Percentiles rank a stretch among this genome's conserved stretches.
Conservation (phyloP, 2,329 filamentous ascomycete genomes). For the Diaporthe australafricana region DNA sequence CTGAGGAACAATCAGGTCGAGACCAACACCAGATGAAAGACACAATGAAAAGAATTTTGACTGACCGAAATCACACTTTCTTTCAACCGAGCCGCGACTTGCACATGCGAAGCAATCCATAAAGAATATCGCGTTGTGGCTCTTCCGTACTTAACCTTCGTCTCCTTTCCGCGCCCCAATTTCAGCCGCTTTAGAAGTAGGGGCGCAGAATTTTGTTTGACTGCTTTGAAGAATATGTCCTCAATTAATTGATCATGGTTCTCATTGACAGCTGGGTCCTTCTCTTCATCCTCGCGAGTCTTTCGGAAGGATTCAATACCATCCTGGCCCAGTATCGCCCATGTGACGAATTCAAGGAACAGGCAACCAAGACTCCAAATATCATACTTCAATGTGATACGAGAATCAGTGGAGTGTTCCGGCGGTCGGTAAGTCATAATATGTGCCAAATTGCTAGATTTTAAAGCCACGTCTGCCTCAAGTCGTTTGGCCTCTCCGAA, state of each 20-base stretch:
- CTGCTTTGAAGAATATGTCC: slow-evolving; percentile 3
- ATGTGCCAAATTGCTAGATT: background rate
- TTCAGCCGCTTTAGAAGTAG: background rate
- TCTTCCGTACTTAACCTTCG: too few relatives aligned
- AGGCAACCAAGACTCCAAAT: slow-evolving; percentile 17
- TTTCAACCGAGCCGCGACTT: background rate
- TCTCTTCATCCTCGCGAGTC: accelerated
- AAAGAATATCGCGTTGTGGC: background rate
- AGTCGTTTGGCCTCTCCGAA: background rate
- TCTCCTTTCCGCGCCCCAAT: too few relatives aligned
- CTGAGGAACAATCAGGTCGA: background rate
- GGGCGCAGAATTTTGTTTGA: background rate
- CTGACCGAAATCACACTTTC: background rate
- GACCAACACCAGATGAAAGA: background rate
- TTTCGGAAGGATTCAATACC: background rate
- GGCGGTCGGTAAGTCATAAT: background rate
- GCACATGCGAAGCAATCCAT: background rate
- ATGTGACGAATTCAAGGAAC: background rate
- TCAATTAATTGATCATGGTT: background rate
- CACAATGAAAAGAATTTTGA: background rate
- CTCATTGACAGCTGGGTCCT: background rate
- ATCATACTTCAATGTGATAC: background rate
- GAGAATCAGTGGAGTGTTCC: background rate
- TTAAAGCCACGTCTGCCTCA: background rate
- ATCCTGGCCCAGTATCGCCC: background rate